Evolutionary conservation across 75 land plant species (phyloP).

Genomic region (Pinus tabuliformis): DNA sequence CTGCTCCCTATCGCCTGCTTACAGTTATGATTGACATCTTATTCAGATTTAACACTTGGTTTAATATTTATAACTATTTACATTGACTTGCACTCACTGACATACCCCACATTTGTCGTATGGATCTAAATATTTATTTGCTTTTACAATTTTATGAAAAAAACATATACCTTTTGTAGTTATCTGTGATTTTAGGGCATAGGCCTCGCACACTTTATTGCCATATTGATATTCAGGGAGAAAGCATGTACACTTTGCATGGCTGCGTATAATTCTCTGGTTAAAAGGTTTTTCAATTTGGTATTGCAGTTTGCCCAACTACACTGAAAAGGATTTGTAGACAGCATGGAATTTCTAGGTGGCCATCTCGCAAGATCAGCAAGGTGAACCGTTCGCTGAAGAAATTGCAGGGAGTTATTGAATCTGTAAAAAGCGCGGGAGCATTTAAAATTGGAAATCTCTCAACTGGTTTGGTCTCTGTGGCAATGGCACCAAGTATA

Average conservation of each 20-base stretch:
- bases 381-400: constrained; percentile 53
- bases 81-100: background rate
- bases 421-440: constrained; percentile 49
- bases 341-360: constrained; percentile 55
- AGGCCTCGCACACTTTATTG: background rate
- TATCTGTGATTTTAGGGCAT: background rate
- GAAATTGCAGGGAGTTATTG: constrained; percentile 43
- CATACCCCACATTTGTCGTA: background rate
- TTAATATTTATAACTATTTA: background rate
- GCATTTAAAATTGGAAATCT: constrained; percentile 48
- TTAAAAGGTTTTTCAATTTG: background rate
- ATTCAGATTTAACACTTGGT: too few species aligned
- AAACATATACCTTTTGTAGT: background rate
- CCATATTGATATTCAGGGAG: background rate
- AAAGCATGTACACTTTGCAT: background rate
- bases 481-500: constrained; percentile 28
- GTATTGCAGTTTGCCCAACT: constrained; percentile 75
- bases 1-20: too few species aligned
- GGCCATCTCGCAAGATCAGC: constrained; percentile 66
- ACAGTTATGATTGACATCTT: too few species aligned
- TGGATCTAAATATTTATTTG: background rate
- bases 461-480: constrained; percentile 43
- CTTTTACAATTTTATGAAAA: background rate
- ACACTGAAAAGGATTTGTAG: constrained; percentile 58
- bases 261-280: background rate